phyloP scores from a whole-genome alignment of 75 land plant species.

The Ceratopteris richardii region DNA sequence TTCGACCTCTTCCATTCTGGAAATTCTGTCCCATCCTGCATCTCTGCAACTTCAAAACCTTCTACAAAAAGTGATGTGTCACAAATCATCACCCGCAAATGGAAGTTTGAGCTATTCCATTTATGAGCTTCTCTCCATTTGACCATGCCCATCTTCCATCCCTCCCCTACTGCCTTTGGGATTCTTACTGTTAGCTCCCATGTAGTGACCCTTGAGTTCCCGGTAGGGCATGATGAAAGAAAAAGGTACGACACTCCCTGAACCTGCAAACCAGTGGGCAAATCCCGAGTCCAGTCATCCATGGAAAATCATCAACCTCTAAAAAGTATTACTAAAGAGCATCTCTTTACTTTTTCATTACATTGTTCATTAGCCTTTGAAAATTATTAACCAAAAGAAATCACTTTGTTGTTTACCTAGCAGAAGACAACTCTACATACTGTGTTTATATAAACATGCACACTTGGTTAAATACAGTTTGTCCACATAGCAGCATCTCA shows the following conservation, averaged over 20 bases:
- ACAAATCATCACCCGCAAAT: conserved; percentile 52
- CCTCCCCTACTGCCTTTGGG: conserved; percentile 45
- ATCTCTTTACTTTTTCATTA: too few relatives aligned
- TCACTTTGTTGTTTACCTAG: too few relatives aligned
- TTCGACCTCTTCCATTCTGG: conserved; percentile 6
- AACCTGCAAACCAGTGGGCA: conserved; percentile 66
- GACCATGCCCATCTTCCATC: conserved; percentile 14
- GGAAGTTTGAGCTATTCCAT: conserved; percentile 36
- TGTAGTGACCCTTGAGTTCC: conserved; percentile 77
- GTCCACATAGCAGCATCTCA: too few relatives aligned
- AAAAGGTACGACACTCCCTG: conserved; percentile 60
- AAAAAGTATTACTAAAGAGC: too few relatives aligned
- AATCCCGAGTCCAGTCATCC: too few relatives aligned
- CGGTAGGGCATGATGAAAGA: conserved; percentile 63
- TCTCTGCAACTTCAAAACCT: conserved; percentile 28
- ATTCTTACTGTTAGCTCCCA: conserved; percentile 75
- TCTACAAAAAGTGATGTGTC: conserved; percentile 63
- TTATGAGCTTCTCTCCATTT: conserved; percentile 10
- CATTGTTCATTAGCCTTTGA: too few relatives aligned
- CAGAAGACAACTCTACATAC: too few relatives aligned
- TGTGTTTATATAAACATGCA: too few relatives aligned
- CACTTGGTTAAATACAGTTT: too few relatives aligned
- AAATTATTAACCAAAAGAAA: too few relatives aligned
- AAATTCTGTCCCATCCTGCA: conserved; percentile 4
- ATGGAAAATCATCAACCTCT: too few relatives aligned